Conservation (phyloP, 306 rosid genomes). For the Rosa persica region DNA sequence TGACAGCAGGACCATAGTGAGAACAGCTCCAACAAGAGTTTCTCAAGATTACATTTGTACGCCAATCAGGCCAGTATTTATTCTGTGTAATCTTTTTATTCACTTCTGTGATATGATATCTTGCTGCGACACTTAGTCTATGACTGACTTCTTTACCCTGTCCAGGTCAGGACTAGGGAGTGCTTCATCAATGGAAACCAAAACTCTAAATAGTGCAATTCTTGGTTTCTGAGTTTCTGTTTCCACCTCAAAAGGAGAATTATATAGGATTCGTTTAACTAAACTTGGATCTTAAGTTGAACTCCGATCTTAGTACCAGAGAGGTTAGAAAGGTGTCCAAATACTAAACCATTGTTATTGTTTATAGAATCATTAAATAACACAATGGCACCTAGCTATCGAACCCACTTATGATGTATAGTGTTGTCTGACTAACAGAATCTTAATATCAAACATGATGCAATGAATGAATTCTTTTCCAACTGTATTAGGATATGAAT, state of each 20-base stretch:
- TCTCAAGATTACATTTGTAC: not conserved
- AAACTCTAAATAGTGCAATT: not conserved
- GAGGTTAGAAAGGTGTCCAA: not conserved
- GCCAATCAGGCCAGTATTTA: not conserved
- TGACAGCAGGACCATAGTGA: not conserved
- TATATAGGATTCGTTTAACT: not conserved
- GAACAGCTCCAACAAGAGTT: not conserved
- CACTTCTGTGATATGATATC: not conserved
- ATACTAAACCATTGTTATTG: not conserved
- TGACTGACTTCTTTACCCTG: not conserved
- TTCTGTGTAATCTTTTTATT: not conserved
- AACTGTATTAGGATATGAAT: not conserved
- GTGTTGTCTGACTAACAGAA: not conserved
- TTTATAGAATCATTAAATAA: not conserved
- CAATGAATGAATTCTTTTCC: not conserved
- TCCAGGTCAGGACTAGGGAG: not conserved
- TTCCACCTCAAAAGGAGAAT: not conserved
- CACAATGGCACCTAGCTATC: not conserved
- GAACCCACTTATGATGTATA: not conserved
- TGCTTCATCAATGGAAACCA: not conserved
- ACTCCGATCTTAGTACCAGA: too few relatives aligned
- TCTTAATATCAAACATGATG: not conserved
- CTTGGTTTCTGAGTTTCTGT: not conserved
- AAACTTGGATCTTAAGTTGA: not conserved
- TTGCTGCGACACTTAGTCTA: not conserved